Base-by-base conservation (phyloP, 495 filamentous ascomycete species). In the Trichoderma reesei region DNA sequence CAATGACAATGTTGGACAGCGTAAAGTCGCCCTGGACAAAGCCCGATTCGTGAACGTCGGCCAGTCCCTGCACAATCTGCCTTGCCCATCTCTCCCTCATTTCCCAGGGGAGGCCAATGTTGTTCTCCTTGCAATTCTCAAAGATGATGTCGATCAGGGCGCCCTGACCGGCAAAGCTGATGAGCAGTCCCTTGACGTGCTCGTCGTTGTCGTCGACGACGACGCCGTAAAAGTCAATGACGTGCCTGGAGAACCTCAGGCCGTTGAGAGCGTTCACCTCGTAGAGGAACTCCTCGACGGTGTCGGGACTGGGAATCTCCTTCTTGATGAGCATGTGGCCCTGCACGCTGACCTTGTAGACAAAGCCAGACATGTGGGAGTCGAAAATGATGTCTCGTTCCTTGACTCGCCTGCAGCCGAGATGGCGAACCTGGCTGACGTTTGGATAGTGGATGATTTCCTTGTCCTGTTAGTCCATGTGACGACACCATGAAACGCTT, bases 11-110 rank as follows among this genome's bases (percentile, higher is more conserved):
- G 70, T 98, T 98, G 3, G 93, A 96, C 10, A 98, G 79, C 0
- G 94, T 98, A 66, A 98, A 97, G 68, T 98, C 94, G 13, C 94
- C 94, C 70, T 98, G 94, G 34, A 98, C 94, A 72, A 96, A 98
- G 41, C 94, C 95, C 26, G 90, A 87, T 68, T 97, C 95, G 66
- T 98, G 94, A 41, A 98, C 93, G 68, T 97, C 91, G 13, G 89
- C 86, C 5, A 98, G 80, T 13, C 94, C 94, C 37, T 87, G 85
- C 34, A 98, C 88, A 66, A 98, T 96, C 72, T 98, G 91, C 66
- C 84, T 84, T 5, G 95, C 94, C 94, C 94, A 98, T 64, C 85
- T 87, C 75, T 95, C 91, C 31, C 93, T 88, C 37, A 84, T 78
- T 10, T 78, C 69, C 90, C 92, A 96, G 1, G 86, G 77, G 26